Percentiles rank a stretch among this genome's conserved stretches.
Conservation (phyloP, 768 basidiomycete species). For the Suillus americanus region DNA sequence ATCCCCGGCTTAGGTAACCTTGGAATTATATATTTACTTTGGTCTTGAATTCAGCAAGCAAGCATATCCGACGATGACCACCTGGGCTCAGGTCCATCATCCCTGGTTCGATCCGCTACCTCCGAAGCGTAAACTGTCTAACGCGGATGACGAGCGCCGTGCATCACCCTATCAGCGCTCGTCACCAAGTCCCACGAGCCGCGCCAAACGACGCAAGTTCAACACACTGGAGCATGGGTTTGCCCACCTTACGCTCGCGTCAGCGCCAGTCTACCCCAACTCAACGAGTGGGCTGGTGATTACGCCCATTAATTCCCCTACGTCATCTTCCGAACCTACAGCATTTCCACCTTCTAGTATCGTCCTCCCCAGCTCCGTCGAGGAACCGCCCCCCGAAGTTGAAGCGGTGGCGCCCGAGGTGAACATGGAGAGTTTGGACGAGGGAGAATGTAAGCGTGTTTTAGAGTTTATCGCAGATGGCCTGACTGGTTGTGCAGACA, state of each 20-base stretch:
- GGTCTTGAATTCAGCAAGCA: not conserved
- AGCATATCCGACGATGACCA: slow-evolving; percentile 26
- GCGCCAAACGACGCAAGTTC: slow-evolving; percentile 49
- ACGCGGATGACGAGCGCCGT: slow-evolving; percentile 18
- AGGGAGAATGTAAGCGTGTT: slow-evolving; percentile 55
- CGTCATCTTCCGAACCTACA: slow-evolving; percentile 1
- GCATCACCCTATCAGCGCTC: slow-evolving; percentile 15
- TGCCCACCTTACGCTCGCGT: slow-evolving; percentile 45
- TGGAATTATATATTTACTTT: not conserved
- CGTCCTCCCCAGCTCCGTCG: slow-evolving; percentile 37
- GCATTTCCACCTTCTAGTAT: slow-evolving; percentile 17
- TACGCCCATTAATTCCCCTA: slow-evolving; percentile 6
- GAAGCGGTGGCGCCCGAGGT: slow-evolving; percentile 44
- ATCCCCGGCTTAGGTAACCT: not conserved
- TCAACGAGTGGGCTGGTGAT: slow-evolving; percentile 2
- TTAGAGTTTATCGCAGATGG: too few relatives aligned
- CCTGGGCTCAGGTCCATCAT: slow-evolving; percentile 39
- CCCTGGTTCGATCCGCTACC: slow-evolving; percentile 44
- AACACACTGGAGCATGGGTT: slow-evolving; percentile 55
- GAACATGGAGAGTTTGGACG: slow-evolving; percentile 71
- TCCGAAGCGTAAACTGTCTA: slow-evolving; percentile 39
- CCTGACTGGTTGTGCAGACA: not conserved
- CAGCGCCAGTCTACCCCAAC: not conserved
- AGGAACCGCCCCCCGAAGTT: slow-evolving; percentile 36
- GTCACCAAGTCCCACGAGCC: slow-evolving; percentile 45